Base-by-base conservation (phyloP, 2,329 filamentous ascomycete species). In the Microdochium paspali region DNA sequence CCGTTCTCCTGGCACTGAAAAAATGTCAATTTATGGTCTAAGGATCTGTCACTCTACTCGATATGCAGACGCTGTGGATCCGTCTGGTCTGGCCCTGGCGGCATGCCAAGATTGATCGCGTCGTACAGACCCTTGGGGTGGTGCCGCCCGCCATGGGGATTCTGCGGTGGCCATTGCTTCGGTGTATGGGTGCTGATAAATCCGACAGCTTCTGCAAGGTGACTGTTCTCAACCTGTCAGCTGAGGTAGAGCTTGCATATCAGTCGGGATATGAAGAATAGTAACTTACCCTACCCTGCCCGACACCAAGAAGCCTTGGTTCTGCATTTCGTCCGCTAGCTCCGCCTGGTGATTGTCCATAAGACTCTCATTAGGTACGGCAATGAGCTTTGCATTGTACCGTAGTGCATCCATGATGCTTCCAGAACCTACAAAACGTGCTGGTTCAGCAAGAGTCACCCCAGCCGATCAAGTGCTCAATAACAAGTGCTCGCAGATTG, bases 311-410 rank as follows among this genome's bases (percentile, higher is more conserved):
- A 40, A 40, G 3, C 35, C 35, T 20, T 40, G 35, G 5, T 3
- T 69, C 26, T 85, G 79, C 48, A 97, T 76, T 54, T 87, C 83
- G 45, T 82, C 73, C 1, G 91, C 91, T 47, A 98, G 77, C 63
- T 97, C 89, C 20, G 81, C 77, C 66, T 98, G 93, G 61, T 98
- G 93, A 58, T 98, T 91, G 59, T 94, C 83, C 56, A 95, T 76
- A 1, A 98, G 76, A 6, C 73, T 72, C 2, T 81, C 76, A 63
- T 98, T 98, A 2, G 91, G 87, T 2, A 98, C 90, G 1, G 95
- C 88, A 45, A 98, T 77, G n/a, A 97, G 70, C 2, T 87, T 84
- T 0, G 90, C 71, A 13, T 80, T 78, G 46, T 86, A 70, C 40
- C 87, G 80, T 52, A 94, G 78, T 1, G 84, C 88, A 61, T 90